Evolutionary conservation across 345 rosid species (phyloP), one percentile per base, ranked within the genome.

Genomic region (Eucalyptus marginata): DNA sequence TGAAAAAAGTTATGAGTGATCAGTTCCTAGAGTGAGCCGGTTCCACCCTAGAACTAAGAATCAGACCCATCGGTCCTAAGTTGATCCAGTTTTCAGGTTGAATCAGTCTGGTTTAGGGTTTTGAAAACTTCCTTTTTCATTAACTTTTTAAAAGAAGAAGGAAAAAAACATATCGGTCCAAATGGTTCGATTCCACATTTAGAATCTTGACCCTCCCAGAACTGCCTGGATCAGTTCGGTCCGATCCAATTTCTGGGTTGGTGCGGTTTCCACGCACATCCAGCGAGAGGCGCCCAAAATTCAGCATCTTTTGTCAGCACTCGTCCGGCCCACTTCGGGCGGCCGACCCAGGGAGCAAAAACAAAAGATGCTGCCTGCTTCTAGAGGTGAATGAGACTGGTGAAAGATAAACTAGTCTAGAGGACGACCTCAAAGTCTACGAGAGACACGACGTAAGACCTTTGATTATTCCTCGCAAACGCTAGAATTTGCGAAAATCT

Each of bases 151-250:
- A 56, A 24, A 56, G 29, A 56, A 56, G 29, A 4, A 6, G 62
- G 29, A 56, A 56, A 2, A 56, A 56, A 9, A 8, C 13, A 9
- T 56, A 22, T 56, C 29, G 0, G 8, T 56, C 29, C 10, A 24
- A 17, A 10, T 9, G 29, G 27, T 56, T 56, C 2, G 3, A 5
- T 22, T 56, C 27, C 3, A 24, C 29, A 4, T 2, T 9, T 22
- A 3, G 12, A 56, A 24, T 2, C 3, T 10, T 0, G 62, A 56
- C 5, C 12, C 27, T 22, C 29, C 13, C 13, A 24, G 0, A 56
- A 56, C 24, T 52, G 24, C 20, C 24, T 4, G 13, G 62, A 56
- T 24, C 3, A 24, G 62, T 56, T 56, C 62, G 13, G 29, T 56
- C 62, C 8, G 13, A 56, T 56, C 27, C 62, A 24, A 56, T 56